phyloP scores from a whole-genome alignment of 1,284 basidiomycete species.

The Chalciporus sp. region DNA sequence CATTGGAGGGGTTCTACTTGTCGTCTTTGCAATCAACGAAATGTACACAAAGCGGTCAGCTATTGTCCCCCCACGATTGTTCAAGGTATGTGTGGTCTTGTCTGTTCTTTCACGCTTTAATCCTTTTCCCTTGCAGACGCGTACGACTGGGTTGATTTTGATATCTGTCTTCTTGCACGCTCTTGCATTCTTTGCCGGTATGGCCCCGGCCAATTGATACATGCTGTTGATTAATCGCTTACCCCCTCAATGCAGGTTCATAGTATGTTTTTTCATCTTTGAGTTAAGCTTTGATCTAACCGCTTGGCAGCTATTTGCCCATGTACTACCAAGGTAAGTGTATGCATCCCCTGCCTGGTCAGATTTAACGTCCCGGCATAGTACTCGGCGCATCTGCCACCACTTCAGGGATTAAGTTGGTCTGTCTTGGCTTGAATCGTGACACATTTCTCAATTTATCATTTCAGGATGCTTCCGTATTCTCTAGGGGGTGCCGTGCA shows the following conservation, averaged over 20 bases:
- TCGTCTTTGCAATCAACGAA: slow-evolving; percentile 46
- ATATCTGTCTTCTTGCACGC: slow-evolving; percentile 43
- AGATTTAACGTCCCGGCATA: slow-evolving; percentile 23
- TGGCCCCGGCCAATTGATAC: background rate
- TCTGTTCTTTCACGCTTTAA: slow-evolving; percentile 4
- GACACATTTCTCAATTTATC: background rate
- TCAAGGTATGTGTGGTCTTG: slow-evolving; percentile 30
- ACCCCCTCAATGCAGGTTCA: slow-evolving; percentile 17
- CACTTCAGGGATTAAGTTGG: slow-evolving; percentile 41
- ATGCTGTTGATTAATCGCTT: background rate
- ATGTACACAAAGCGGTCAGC: slow-evolving; percentile 50
- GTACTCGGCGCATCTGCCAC: slow-evolving; percentile 48
- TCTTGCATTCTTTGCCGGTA: slow-evolving; percentile 42
- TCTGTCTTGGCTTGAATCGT: background rate
- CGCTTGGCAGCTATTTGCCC: slow-evolving; percentile 28
- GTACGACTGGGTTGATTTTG: slow-evolving; percentile 46
- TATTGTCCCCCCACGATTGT: slow-evolving; percentile 53
- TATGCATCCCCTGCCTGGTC: slow-evolving; percentile 7
- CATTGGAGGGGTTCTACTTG: slow-evolving; percentile 45
- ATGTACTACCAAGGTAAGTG: slow-evolving; percentile 32
- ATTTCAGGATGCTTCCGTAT: slow-evolving; percentile 44
- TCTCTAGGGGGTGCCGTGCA: slow-evolving; percentile 39
- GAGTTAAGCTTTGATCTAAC: slow-evolving; percentile 3
- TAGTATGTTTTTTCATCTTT: slow-evolving; percentile 22
- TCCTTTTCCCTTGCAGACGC: slow-evolving; percentile 28